Base-by-base conservation (phyloP, 495 filamentous ascomycete genomes). In the Penicillium nucicola region DNA sequence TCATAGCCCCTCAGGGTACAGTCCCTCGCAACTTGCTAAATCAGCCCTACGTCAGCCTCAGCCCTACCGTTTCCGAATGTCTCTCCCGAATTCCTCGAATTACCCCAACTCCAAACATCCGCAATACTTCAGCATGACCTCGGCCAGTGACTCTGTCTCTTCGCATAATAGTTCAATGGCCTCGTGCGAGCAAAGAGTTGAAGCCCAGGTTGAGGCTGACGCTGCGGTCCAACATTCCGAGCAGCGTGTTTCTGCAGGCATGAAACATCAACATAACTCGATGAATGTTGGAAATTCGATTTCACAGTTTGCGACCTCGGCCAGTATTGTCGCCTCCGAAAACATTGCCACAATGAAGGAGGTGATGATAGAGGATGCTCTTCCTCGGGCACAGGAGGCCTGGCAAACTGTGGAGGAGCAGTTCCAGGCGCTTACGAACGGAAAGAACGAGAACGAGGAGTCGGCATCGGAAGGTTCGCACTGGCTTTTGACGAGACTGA, bases 21-120 rank as follows among this genome's bases (percentile, higher is more conserved):
- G 40, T 41, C 37, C 15, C n/a, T n/a, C 38, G 37, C 14, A n/a
- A 30, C 33, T 37, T 32, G 32, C 31, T 35, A 35, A 38, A 44
- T 60, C 60, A 62, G 60, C 60, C 60, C 60, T 60, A 55, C 46
- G 43, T 31, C 43, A 47, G 46, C 11, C 30, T 52, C 47, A 55
- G 48, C 55, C 51, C 36, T 47, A 55, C 25, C 31, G 22, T 47
- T 47, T 17, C 22, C 25, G 32, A 11, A 22, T 45, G 41, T 42
- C 42, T 18, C 42, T 39, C 7, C 23, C 10, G 6, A 18, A 20
- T 42, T 30, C 33, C 34, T 22, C 18, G 20, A 39, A 19, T 7
- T 28, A 39, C 18, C 14, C 52, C 22, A 10, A 12, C 1, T n/a
- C 11, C 5, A 47, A 32, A 30, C 10, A 37, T 5, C 25, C 42